A percentile compares a stretch with the other conserved stretches of the same genome.
phyloP scores from a whole-genome alignment of 495 filamentous ascomycete species.

The Hypoxylon fuscum region DNA sequence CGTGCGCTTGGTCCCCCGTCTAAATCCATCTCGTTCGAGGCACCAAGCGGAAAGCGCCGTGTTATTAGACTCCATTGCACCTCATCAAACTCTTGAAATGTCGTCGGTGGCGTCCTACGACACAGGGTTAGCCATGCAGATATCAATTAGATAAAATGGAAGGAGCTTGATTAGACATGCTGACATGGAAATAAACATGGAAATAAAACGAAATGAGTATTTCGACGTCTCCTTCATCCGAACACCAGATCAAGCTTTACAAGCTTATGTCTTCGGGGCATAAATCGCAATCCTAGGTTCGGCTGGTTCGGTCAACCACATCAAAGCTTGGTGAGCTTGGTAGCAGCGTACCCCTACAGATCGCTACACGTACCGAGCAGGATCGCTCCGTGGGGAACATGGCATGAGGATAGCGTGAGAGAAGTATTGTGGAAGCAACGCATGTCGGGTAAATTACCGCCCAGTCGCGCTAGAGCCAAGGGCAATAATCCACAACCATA shows the following conservation, averaged over 20 bases:
- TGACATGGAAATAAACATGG: background rate
- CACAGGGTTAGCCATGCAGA: constrained; percentile 11
- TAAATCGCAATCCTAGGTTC: too few relatives aligned
- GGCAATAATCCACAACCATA: background rate
- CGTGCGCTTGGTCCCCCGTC: constrained; percentile 1
- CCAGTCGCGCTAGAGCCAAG: background rate
- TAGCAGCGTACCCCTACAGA: too few relatives aligned
- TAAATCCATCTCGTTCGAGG: constrained; percentile 2
- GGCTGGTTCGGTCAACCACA: background rate
- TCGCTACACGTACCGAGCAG: too few relatives aligned
- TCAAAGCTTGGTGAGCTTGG: too few relatives aligned
- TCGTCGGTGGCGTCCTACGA: constrained; percentile 8
- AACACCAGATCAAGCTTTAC: constrained; percentile 1
- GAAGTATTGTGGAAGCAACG: too few relatives aligned
- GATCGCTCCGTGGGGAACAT: too few relatives aligned
- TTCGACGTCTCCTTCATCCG: background rate
- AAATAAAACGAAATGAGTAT: too few relatives aligned
- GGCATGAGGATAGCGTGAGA: too few relatives aligned
- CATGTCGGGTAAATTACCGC: too few relatives aligned
- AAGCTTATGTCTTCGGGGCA: too few relatives aligned
- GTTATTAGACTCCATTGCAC: constrained; percentile 5
- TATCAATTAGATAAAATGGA: constrained; percentile 4
- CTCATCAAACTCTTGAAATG: constrained; percentile 9
- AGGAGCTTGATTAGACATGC: constrained; percentile 6
- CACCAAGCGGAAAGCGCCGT: constrained; percentile 8